Evolutionary conservation across 1,284 basidiomycete species (phyloP), one percentile per base, ranked within the genome.

Genomic region (Tilletia indica): DNA sequence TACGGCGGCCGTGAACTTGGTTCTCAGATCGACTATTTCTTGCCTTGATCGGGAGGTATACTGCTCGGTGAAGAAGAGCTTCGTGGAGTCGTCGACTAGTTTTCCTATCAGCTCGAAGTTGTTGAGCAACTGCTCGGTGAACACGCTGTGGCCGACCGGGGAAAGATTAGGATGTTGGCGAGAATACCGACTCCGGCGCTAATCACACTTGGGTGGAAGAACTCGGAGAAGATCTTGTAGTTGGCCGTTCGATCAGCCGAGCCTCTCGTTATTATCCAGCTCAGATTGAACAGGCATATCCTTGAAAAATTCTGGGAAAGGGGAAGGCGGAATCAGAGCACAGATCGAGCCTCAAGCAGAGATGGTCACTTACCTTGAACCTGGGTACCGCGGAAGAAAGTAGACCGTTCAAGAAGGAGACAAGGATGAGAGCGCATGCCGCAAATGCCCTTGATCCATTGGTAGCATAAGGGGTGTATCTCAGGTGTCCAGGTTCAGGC

Each of bases 181-280:
- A 78, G 45, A 36, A 79, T 47, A 48, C 76, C 72, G 2, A 78
- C 73, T 5, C 72, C 54, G 63, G 76, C 80, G 9, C 76, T 71
- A 8, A 80, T 47, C 21, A 81, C 49, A 4, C 78, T 69, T 0
- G 80, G 79, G 54, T 76, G 78, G 68, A 81, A 81, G 21, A 77
- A 66, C 39, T 76, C 56, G 21, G 77, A 68, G 34, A 82, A 81
- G 67, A 77, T 77, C 45, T 54, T 56, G n/a, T 70, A 70, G n/a
- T 21, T 71, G 67, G 78, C 80, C 2, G 25, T 3, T 31, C n/a
- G 25, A 4, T 58, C 47, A 6, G 70, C 67, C 51, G 71, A 71
- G 34, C 78, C 75, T 11, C 68, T 67, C 0, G 77, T 78, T 38
- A 83, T 66, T n/a, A 72, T 71, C 80, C 80, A 83, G 2, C 73